Evolutionary conservation across 495 filamentous ascomycete species (phyloP), one percentile per base, ranked within the genome.

Genomic region (Penicillium coprophilum): DNA sequence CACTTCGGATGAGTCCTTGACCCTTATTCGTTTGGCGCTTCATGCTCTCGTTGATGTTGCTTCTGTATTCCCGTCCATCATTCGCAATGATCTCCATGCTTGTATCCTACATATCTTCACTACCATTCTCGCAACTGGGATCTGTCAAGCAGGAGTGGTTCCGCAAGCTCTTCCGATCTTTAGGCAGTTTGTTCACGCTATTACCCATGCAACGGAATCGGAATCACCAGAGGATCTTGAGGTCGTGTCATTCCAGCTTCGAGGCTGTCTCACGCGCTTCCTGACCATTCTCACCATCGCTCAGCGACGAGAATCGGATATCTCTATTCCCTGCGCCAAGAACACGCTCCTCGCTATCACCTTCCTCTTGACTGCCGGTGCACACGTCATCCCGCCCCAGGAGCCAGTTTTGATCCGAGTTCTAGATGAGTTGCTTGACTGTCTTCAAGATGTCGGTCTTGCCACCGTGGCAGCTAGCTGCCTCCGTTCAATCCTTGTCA

Each of bases 91-190:
- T 69, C 82, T 99, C 10, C 91, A 99, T 68, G 93, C 94, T 43
- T 96, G 92, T 66, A 96, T 97, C 61, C 79, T 97, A 32, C 93
- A 99, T 71, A 96, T 97, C 23, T 97, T 97, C 68, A 87, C 87
- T 40, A 96, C 90, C 5, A 95, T 97, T 46, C 86, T 99, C 6
- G 87, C 88, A 13, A 96, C 91, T 0, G 85, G 88, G 2, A 78
- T 86, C 24, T 97, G 92, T 65, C 95, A 97, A 73, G 82, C 86
- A 13, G 80, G 89, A 20, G 89, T 97, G 39, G 89, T 97, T 2
- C 92, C 95, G 1, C 91, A 95, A 70, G 85, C 92, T 6, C 80
- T 99, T 3, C 91, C 94, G 0, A 95, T 92, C 38, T 87, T 99
- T 70, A 91, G 91, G 65, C 86, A 94, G 48, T 97, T 99, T 71